phyloP scores from a whole-genome alignment of 257 asterid species.

The Solanum clarkiae region DNA sequence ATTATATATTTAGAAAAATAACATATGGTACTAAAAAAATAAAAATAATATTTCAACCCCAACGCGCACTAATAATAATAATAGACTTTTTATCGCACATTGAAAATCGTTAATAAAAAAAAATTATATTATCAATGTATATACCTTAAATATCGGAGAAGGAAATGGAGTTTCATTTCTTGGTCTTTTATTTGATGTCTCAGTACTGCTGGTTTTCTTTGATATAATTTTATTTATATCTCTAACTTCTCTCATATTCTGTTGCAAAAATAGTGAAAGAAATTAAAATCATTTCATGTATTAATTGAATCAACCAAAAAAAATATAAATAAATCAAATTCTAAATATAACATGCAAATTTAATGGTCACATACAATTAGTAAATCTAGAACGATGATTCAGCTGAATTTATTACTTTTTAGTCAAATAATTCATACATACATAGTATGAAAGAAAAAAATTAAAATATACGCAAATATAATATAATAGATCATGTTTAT shows the following conservation, averaged over 20 bases:
- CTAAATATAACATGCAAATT: neutral
- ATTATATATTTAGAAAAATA: neutral
- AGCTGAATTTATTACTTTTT: neutral
- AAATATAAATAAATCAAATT: neutral
- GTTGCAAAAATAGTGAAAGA: neutral
- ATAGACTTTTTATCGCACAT: neutral
- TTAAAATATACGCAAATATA: neutral
- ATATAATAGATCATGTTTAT: neutral
- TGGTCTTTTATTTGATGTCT: constrained; percentile 41
- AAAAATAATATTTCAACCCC: neutral
- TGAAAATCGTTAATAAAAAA: fast-evolving
- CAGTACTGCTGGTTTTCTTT: constrained; percentile 27
- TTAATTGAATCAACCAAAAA: neutral
- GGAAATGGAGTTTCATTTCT: constrained; percentile 46
- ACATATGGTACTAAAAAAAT: neutral
- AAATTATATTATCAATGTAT: neutral
- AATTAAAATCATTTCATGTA: neutral
- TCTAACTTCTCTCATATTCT: constrained; percentile 22
- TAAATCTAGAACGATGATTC: neutral
- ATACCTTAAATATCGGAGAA: constrained; percentile 67
- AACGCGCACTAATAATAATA: neutral
- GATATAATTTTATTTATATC: constrained; percentile 8
- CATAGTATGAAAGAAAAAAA: neutral
- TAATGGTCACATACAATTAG: neutral
- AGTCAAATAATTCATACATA: neutral